Conservation (phyloP, 441 rosid genomes). For the Brassica balearica region DNA sequence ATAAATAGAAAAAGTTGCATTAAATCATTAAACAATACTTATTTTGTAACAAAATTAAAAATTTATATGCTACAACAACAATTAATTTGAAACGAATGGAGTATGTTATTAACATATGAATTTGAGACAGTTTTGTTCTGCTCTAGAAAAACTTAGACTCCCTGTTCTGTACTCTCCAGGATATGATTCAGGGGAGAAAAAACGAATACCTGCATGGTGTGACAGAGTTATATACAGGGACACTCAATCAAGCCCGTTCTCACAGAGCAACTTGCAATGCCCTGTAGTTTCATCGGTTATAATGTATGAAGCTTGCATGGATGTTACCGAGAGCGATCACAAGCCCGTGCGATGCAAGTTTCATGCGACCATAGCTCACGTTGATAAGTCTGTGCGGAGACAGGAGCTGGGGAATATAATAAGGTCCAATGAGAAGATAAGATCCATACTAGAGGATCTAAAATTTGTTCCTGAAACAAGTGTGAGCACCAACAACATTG, state of each 20-base stretch:
- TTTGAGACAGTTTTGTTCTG: too few relatives aligned
- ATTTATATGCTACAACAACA: too few relatives aligned
- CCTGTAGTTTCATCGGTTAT: conserved; percentile 79
- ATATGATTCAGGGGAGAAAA: conserved; percentile 99
- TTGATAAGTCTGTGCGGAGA: conserved; percentile 89
- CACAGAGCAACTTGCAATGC: conserved; percentile 86
- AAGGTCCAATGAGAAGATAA: conserved; percentile 62
- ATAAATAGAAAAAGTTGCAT: too few relatives aligned
- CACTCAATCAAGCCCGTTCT: conserved; percentile 58
- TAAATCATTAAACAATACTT: too few relatives aligned
- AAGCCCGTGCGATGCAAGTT: conserved; percentile 96
- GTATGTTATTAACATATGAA: too few relatives aligned
- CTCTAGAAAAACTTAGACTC: not conserved
- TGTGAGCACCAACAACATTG: conserved; percentile 65
- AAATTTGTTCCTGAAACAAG: conserved; percentile 68
- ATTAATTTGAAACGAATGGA: too few relatives aligned
- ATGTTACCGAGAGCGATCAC: conserved; percentile 95
- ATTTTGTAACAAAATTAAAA: too few relatives aligned
- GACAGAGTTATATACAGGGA: conserved; percentile 94
- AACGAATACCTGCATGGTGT: conserved; percentile 99
- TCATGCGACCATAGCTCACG: conserved; percentile 74
- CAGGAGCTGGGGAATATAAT: conserved; percentile 71
- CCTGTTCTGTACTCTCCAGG: conserved; percentile 56
- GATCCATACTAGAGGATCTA: conserved; percentile 60
- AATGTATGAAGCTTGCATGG: conserved; percentile 97